Percentiles rank a stretch among this genome's conserved stretches.
phyloP scores from a whole-genome alignment of 306 rosid species.

The Trichosanthes cucumerina region DNA sequence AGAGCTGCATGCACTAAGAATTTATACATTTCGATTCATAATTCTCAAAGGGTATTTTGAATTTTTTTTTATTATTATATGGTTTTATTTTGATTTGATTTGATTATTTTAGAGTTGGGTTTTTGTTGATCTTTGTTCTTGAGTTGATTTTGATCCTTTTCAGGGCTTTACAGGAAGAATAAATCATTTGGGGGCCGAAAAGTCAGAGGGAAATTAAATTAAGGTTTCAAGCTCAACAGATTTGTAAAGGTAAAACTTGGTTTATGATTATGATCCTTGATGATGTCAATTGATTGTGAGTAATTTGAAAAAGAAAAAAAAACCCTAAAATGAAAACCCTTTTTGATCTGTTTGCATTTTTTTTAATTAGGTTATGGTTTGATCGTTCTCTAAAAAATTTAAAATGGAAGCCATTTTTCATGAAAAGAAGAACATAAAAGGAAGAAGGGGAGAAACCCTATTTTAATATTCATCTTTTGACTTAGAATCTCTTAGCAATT shows the following conservation, averaged over 20 bases:
- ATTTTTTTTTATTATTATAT: background rate
- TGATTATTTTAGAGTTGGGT: background rate
- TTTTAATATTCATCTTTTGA: background rate
- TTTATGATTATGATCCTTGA: background rate
- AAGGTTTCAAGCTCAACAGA: background rate
- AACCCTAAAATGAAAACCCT: background rate
- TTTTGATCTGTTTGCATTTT: background rate
- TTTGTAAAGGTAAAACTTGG: constrained; percentile 10
- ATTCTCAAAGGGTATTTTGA: background rate
- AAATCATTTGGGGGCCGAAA: background rate
- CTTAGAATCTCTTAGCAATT: background rate
- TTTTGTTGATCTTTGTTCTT: background rate
- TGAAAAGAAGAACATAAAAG: background rate
- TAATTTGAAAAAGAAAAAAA: background rate
- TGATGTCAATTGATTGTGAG: background rate
- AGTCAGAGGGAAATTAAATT: background rate
- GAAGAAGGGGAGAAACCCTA: background rate
- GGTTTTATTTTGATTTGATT: background rate
- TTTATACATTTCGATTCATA: background rate
- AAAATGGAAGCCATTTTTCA: background rate
- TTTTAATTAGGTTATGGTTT: background rate
- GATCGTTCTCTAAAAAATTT: background rate
- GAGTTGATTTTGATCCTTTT: background rate
- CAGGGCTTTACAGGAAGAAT: background rate
- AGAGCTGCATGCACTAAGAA: background rate